phyloP scores from a whole-genome alignment of 1,284 basidiomycete species.

The Ceratobasidium papillatum region DNA sequence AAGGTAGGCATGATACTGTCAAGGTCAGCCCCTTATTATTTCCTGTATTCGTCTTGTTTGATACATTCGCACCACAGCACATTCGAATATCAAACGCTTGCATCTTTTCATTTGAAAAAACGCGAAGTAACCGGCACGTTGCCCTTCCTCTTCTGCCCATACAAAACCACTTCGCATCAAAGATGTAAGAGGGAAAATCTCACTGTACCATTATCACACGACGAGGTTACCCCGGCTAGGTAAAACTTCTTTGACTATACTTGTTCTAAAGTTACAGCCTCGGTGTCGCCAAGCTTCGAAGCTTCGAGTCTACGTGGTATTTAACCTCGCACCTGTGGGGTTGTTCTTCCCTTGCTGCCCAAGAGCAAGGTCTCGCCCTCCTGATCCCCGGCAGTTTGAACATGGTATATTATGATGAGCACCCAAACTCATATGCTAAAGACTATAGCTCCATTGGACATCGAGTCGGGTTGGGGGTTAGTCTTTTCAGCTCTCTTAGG shows the following conservation, averaged over 20 bases:
- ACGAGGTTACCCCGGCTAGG: neutral
- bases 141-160: neutral
- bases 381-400: neutral
- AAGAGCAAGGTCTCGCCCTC: neutral
- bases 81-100: neutral
- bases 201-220: neutral
- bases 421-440: neutral
- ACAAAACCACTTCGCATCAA: neutral
- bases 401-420: conserved; percentile 17
- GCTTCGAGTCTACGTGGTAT: neutral
- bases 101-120: neutral
- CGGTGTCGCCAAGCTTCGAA: neutral
- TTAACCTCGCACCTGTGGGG: neutral
- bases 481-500: neutral
- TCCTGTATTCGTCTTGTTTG: neutral
- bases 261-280: neutral
- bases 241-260: conserved; percentile 20
- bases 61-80: neutral
- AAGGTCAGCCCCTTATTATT: neutral
- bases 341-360: neutral
- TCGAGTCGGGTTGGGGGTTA: neutral
- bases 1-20: neutral
- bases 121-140: neutral
- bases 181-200: neutral
- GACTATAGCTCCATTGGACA: conserved; percentile 6